Base-by-base conservation (phyloP, 352 stramenopile genomes). In the Phytophthora uliginosa region DNA sequence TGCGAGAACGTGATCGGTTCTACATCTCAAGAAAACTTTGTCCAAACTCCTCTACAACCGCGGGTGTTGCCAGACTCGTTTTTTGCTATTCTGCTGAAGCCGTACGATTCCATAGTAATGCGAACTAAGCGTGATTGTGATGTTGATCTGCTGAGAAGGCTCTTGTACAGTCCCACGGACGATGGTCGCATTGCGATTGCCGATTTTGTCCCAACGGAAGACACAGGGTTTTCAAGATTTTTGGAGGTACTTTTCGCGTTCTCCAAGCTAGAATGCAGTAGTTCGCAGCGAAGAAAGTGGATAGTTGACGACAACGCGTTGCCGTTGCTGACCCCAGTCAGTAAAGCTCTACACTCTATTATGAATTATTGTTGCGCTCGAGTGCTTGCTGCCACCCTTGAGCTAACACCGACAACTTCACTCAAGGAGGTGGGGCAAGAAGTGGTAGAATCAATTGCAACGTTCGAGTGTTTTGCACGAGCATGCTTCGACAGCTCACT, bases 361-460 rank as follows among this genome's bases (percentile, higher is more conserved):
- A 73, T 86, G 75, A 88, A 88, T 40, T 82, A 84, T 69, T 86
- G 70, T 47, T 79, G 75, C 54, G 66, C 81, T 5, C 70, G 77
- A 33, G 63, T 88, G 34, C 81, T 86, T 61, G 77, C 66, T 63
- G 36, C 56, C 17, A 78, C 48, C 34, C 22, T 63, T 20, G 73
- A 84, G 6, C 61, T 71, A 34, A 59, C 76, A 6, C 57, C 64
- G 13, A 73, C 73, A 34, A 56, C 59, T 22, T 50, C 74, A 31
- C n/a, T 76, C 8, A 71, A 65, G 38, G 59, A 70, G 20, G 17
- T 53, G 22, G 62, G 64, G 47, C 26, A 74, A 61, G 62, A 79
- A 51, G 59, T 74, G 38, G 20, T 68, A 8, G 59, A 63, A 51
- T 56, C 68, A 60, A 74, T 62, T 31, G 45, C 59, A 59, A 56